Percentiles rank a stretch among this genome's conserved stretches.
Evolutionary conservation across 257 asterid species (phyloP).

Genomic region (Ocimum tenuiflorum): DNA sequence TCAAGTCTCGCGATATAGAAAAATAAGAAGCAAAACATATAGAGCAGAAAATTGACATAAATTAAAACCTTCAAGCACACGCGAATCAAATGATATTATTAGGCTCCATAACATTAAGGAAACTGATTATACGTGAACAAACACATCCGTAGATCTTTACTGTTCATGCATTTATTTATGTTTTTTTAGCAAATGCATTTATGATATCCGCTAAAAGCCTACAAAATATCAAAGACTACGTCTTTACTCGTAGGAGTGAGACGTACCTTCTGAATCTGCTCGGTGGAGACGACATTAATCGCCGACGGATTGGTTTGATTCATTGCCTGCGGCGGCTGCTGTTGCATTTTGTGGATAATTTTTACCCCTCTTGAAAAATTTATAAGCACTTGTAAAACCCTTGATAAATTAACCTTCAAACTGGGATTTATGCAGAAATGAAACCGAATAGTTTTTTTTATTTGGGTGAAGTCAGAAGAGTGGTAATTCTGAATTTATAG

Average conservation of each 20-base stretch:
- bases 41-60: neutral
- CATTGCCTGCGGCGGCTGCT: slow-evolving; percentile 35
- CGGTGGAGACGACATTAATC: slow-evolving; percentile 71
- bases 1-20: too few relatives aligned
- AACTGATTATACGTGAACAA: neutral
- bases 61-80: neutral
- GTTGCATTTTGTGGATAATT: slow-evolving; percentile 32
- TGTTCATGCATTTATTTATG: neutral
- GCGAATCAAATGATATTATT: neutral
- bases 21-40: neutral
- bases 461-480: neutral
- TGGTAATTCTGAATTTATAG: neutral
- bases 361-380: neutral
- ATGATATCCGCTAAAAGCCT: neutral
- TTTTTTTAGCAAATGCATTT: neutral
- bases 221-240: neutral
- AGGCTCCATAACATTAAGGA: neutral
- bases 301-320: slow-evolving; percentile 43
- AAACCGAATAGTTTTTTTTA: neutral
- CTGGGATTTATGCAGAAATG: neutral
- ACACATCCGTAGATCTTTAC: neutral
- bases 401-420: slow-evolving; percentile 21
- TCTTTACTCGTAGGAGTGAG: neutral
- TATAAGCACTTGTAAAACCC: slow-evolving; percentile 6
- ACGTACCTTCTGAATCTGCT: slow-evolving; percentile 94